Evolutionary conservation across 495 filamentous ascomycete genomes (phyloP).

Genomic region (Thermochaetoides thermophila): DNA sequence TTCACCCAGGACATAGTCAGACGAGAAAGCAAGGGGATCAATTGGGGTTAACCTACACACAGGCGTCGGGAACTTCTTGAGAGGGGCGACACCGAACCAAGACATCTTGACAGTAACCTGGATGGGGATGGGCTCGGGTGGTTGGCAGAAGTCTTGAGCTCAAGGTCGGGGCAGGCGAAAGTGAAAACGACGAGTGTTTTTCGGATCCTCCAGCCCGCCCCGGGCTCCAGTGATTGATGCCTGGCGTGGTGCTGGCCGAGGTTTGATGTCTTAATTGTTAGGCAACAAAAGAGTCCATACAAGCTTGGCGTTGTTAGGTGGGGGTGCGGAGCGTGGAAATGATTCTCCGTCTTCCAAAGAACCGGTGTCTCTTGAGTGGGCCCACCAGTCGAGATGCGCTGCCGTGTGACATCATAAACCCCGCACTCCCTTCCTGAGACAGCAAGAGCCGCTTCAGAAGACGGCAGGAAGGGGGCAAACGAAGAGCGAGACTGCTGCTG

Average conservation of each 20-base stretch:
- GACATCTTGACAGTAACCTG: conserved; percentile 57
- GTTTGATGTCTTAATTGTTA: conserved; percentile 5
- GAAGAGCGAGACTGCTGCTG: too few species aligned
- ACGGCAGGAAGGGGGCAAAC: not conserved
- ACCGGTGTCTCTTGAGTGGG: not conserved
- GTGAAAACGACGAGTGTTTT: conserved; percentile 31
- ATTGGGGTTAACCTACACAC: conserved; percentile 65
- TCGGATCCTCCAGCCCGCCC: too few species aligned
- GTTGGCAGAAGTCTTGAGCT: too few species aligned
- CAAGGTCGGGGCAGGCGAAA: too few species aligned
- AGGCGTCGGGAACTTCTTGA: conserved; percentile 83
- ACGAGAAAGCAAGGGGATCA: conserved; percentile 4
- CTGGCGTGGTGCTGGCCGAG: conserved; percentile 5
- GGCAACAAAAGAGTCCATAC: conserved; percentile 3
- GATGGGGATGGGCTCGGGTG: conserved; percentile 10
- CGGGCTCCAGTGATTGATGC: conserved; percentile 8
- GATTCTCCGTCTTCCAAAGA: conserved; percentile 4
- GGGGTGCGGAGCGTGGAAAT: too few species aligned
- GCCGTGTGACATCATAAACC: conserved; percentile 16
- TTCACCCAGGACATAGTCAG: conserved; percentile 6
- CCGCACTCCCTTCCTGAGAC: not conserved
- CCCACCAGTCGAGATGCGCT: not conserved
- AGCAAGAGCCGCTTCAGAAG: not conserved
- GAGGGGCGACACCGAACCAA: conserved; percentile 46
- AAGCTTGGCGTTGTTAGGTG: too few species aligned